Percentiles rank a stretch among this genome's conserved stretches.
These are phyloP conservation scores for Lenwebbia sp. DNA, from an alignment of 345 rosid species.

Conservation along the genomic window DNA sequence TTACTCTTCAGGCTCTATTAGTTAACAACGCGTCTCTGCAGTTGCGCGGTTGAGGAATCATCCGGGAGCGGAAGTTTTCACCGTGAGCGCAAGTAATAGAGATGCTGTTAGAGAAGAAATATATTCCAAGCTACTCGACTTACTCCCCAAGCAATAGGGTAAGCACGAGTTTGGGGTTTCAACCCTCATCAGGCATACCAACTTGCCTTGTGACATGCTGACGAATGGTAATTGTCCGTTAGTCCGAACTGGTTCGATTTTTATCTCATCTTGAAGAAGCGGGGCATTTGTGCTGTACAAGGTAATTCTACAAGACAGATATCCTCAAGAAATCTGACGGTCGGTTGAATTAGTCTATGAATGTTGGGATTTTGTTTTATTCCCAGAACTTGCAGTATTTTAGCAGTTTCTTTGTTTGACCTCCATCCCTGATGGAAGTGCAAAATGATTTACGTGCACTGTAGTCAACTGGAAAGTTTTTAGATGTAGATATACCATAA, in stretches of 20 bases:
- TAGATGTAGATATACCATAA: background rate
- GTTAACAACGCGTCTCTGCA: slow-evolving; percentile 6
- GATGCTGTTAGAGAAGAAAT: slow-evolving; percentile 37
- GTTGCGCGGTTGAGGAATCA: slow-evolving; percentile 55
- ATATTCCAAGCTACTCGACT: slow-evolving; percentile 20
- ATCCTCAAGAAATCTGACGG: background rate
- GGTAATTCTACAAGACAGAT: background rate
- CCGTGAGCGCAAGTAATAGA: slow-evolving; percentile 34
- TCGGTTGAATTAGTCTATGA: background rate
- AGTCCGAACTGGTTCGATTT: background rate
- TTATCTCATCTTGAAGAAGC: background rate
- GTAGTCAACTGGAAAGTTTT: background rate
- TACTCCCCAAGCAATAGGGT: slow-evolving; percentile 3
- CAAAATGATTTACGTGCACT: background rate
- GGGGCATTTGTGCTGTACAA: background rate
- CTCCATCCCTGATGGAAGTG: background rate
- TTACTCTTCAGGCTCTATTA: background rate
- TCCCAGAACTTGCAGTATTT: background rate
- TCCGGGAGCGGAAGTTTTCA: slow-evolving; percentile 42
- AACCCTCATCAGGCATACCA: background rate
- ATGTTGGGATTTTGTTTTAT: background rate
- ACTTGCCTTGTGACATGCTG: background rate
- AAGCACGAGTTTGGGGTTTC: background rate
- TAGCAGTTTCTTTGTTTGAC: background rate
- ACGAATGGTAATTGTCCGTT: background rate